These are phyloP conservation scores for Scedosporium aurantiacum DNA, from an alignment of 2,329 filamentous ascomycete species.

Conservation along the genomic window DNA sequence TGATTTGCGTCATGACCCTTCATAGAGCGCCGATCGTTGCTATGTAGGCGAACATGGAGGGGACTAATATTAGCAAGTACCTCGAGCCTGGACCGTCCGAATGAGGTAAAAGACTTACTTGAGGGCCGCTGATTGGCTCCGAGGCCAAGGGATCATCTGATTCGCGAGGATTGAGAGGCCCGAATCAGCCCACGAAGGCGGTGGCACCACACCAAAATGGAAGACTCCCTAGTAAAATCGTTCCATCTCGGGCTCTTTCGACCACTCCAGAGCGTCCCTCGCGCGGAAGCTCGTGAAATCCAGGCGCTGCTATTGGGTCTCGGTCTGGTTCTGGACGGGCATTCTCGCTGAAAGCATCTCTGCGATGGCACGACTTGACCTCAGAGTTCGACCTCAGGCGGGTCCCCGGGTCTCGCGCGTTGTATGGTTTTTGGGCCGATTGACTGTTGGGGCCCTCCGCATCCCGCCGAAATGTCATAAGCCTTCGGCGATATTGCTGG, in stretches of 20 bases:
- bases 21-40: neutral
- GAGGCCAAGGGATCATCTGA: neutral
- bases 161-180: neutral
- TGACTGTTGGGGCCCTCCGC: neutral
- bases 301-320: neutral
- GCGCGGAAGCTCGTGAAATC: neutral
- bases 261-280: neutral
- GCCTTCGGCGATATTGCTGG: neutral
- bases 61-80: neutral
- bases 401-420: neutral
- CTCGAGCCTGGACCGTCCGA: neutral
- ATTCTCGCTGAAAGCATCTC: neutral
- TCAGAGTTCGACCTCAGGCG: neutral
- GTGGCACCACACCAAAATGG: neutral
- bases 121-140: neutral
- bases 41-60: neutral
- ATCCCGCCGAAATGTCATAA: neutral
- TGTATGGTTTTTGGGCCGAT: neutral
- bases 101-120: neutral
- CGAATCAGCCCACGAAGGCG: slow-evolving; percentile 2
- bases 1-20: neutral
- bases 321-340: neutral
- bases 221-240: neutral
- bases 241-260: neutral
- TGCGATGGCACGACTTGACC: neutral